A percentile compares a stretch with the other conserved stretches of the same genome.
Evolutionary conservation across 768 basidiomycete genomes (phyloP).

Genomic region (Gymnopilus junonius): DNA sequence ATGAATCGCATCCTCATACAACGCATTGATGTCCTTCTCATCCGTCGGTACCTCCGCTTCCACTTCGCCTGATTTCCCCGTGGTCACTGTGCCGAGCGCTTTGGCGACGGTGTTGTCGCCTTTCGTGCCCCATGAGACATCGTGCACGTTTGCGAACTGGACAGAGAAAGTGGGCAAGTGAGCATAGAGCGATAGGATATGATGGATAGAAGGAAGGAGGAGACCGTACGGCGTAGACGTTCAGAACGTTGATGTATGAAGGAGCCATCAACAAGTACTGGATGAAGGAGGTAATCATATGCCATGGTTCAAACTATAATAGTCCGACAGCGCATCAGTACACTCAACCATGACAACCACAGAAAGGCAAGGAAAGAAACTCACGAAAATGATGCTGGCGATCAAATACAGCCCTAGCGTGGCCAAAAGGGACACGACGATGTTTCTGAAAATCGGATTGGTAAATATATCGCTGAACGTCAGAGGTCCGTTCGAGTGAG

Average conservation of each 20-base stretch:
- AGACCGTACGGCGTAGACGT: slow-evolving; percentile 77
- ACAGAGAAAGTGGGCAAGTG: slow-evolving; percentile 1
- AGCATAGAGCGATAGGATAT: no score
- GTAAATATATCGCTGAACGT: slow-evolving; percentile 65
- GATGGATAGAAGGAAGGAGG: background rate
- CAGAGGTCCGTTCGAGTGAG: slow-evolving; percentile 48
- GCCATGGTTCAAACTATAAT: slow-evolving; percentile 95
- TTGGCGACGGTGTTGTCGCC: slow-evolving; percentile 87
- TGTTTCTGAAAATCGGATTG: slow-evolving; percentile 84
- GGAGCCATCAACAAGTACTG: slow-evolving; percentile 93
- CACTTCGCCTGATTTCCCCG: slow-evolving; percentile 59
- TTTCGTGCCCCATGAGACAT: slow-evolving; percentile 96
- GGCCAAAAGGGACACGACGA: slow-evolving; percentile 83
- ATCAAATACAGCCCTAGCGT: slow-evolving; percentile 90
- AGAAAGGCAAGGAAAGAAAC: slow-evolving; percentile 41
- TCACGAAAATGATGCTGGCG: slow-evolving; percentile 82
- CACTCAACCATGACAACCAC: background rate
- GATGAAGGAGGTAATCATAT: slow-evolving; percentile 96
- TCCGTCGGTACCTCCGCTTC: slow-evolving; percentile 86
- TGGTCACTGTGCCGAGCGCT: slow-evolving; percentile 83
- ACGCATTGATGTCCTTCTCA: slow-evolving; percentile 86
- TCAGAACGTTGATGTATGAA: slow-evolving; percentile 91
- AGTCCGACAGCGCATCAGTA: background rate
- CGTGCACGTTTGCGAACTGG: slow-evolving; percentile 87
- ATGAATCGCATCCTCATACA: slow-evolving; percentile 91